Percentiles rank a stretch among this genome's conserved stretches.
Conservation (phyloP, 1,284 basidiomycete species). For the Trametes sp. region DNA sequence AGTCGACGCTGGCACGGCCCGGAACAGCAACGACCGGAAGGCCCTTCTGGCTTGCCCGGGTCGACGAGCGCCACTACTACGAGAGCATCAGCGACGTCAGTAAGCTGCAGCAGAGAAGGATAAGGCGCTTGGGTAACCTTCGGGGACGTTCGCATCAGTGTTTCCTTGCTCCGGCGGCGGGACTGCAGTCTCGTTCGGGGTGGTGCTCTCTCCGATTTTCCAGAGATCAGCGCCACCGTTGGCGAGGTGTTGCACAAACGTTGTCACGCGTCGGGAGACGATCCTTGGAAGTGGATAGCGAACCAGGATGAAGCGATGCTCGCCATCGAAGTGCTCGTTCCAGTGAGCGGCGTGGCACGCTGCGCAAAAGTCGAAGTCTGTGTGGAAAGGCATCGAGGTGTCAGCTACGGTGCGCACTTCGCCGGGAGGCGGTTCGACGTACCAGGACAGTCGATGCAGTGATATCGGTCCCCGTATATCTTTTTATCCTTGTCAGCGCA, state of each 20-base stretch:
- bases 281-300: neutral
- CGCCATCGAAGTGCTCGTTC: neutral
- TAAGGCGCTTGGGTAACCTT: neutral
- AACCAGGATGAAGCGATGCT: constrained; percentile 3
- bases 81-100: no score
- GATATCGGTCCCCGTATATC: neutral
- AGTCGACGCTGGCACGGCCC: neutral
- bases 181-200: no score
- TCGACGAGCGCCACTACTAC: no score
- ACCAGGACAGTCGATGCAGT: constrained; percentile 11
- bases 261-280: neutral
- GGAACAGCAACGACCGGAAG: neutral
- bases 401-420: neutral
- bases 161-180: neutral
- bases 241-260: neutral
- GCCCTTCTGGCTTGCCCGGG: neutral
- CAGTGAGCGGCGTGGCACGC: neutral
- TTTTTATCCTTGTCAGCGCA: neutral
- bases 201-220: neutral
- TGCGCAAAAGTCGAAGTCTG: constrained; percentile 12
- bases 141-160: neutral
- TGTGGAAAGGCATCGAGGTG: neutral
- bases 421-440: neutral
- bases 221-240: neutral
- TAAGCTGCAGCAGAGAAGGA: no score